These are phyloP conservation scores for Thraustochytrium sp. DNA, from an alignment of 352 stramenopile genomes.

Conservation along the genomic window DNA sequence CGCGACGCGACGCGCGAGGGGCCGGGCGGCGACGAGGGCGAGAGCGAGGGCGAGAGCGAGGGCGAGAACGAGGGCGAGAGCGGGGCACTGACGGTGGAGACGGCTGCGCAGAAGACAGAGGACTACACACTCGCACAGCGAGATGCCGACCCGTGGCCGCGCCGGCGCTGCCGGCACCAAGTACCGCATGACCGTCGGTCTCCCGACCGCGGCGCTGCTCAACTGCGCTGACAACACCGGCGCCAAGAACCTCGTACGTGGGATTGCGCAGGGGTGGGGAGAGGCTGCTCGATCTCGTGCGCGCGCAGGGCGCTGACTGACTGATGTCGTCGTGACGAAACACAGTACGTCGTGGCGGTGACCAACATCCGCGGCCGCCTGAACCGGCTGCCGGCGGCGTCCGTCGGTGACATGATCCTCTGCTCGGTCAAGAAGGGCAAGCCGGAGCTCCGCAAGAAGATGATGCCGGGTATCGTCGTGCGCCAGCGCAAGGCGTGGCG, in stretches of 20 bases:
- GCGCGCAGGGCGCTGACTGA: too few species aligned
- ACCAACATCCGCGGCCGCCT: constrained; percentile 97
- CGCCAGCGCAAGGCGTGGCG: constrained; percentile 98
- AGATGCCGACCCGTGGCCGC: constrained; percentile 64
- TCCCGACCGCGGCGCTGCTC: constrained; percentile 94
- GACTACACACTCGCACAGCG: too few species aligned
- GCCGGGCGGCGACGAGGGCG: too few species aligned
- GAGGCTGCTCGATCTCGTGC: too few species aligned
- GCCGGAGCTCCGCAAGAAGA: constrained; percentile 99
- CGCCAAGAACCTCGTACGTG: constrained; percentile 89
- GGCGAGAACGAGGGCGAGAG: too few species aligned
- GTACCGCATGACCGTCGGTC: constrained; percentile 98
- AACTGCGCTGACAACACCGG: constrained; percentile 99
- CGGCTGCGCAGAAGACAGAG: too few species aligned
- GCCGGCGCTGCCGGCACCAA: constrained; percentile 95
- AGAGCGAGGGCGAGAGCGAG: too few species aligned
- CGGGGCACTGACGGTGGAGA: too few species aligned
- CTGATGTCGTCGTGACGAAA: too few species aligned
- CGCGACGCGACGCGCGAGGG: too few species aligned
- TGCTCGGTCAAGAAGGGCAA: constrained; percentile 99
- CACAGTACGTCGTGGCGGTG: constrained; percentile 95
- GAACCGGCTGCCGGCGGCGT: constrained; percentile 96
- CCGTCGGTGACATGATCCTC: constrained; percentile 99
- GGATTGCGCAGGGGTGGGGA: too few species aligned
- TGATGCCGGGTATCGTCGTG: constrained; percentile 98